phyloP scores from a whole-genome alignment of 257 asterid genomes.

The Rauvolfia tetraphylla region DNA sequence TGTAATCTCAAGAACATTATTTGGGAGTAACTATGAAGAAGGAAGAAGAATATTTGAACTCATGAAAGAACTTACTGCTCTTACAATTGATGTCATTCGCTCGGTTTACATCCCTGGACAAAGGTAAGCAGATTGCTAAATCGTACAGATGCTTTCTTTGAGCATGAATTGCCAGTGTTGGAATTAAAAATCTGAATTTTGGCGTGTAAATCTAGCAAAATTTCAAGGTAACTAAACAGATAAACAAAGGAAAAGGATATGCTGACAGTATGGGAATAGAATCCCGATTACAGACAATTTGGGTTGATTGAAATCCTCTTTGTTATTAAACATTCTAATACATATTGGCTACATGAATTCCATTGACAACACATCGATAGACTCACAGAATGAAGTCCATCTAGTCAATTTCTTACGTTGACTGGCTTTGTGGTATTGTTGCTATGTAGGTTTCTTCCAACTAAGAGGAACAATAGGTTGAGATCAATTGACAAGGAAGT shows the following conservation, averaged over 20 bases:
- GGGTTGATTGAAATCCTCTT: too few relatives aligned
- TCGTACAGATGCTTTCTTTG: not conserved
- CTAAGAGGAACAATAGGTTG: constrained; percentile 47
- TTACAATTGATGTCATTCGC: constrained; percentile 46
- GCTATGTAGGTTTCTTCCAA: constrained; percentile 31
- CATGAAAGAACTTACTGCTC: constrained; percentile 53
- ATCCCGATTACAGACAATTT: too few relatives aligned
- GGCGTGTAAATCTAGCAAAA: too few relatives aligned
- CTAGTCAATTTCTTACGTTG: not conserved
- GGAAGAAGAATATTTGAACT: constrained; percentile 44
- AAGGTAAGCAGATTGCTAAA: constrained; percentile 30
- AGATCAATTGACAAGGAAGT: constrained; percentile 35
- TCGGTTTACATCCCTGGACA: constrained; percentile 55
- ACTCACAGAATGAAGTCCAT: too few relatives aligned
- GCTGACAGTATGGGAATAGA: too few relatives aligned
- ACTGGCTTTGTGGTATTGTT: not conserved
- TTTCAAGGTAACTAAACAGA: too few relatives aligned
- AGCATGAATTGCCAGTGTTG: not conserved
- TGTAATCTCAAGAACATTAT: constrained; percentile 45
- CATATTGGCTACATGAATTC: too few relatives aligned
- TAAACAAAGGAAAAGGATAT: too few relatives aligned
- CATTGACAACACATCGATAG: too few relatives aligned
- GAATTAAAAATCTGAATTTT: not conserved
- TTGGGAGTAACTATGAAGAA: constrained; percentile 39
- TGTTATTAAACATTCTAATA: too few relatives aligned